Evolutionary conservation across 495 filamentous ascomycete genomes (phyloP), one percentile per base, ranked within the genome.

Genomic region (Hypoxylon cercidicola): DNA sequence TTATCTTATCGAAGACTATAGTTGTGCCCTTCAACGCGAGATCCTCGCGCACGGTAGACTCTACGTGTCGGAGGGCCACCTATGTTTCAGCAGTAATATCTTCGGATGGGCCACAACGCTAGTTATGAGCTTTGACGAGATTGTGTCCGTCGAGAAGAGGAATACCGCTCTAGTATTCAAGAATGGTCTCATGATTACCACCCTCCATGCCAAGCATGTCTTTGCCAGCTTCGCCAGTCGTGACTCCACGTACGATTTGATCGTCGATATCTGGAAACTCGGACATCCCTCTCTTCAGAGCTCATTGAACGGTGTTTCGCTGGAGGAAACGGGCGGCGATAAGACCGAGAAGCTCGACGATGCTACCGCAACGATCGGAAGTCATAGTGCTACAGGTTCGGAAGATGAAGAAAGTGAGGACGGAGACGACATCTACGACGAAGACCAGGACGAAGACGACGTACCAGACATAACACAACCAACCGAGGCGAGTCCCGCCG

Each of bases 1-100:
- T 73, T 97, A 95, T 65, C 82, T 99, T 10, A 98, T 99, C 60
- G 95, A 99, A 72, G 95, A 99, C 75, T 99, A 97, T 73, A 97
- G 96, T 71, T 97, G 93, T 71, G 95, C 95, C 13, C 75, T 99
- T 15, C 95, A 99, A 73, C 87, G 92, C 51, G 95, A 99, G 72
- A 99, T 99, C 58, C 88, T 99, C 43, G 85, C 96, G 10, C 94
- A 97, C 64, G 95, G 95, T 1, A 86, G 95, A 37, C 84, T 99
- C 12, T 99, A 99, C 69, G 89, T 99, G 25, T 97, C 94, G 0
- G 95, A 99, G 76, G 93, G 93, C 4, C 93, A 99, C 66, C 88
- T 99, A 34, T 99, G 95, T 79, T 99, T 99, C 77, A 96, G 93
- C 60, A 98, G 95, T 75, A 99, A 99, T 72, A 99, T 99, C 50